These are phyloP conservation scores for Uromyces viciae-fabae DNA, from an alignment of 1,284 basidiomycete species.

Conservation along the genomic window DNA sequence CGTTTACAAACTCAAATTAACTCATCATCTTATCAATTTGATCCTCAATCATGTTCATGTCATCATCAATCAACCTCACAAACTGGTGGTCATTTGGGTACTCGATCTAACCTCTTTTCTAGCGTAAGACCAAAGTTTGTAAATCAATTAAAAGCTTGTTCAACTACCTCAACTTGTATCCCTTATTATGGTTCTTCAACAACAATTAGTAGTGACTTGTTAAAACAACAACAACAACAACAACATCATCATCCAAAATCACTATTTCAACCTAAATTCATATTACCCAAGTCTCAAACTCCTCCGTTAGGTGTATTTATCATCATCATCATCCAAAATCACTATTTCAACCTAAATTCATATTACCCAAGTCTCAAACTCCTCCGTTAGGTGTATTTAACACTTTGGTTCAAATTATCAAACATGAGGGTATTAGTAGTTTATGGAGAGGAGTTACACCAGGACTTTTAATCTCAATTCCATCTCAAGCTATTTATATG, in stretches of 20 bases:
- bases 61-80: neutral
- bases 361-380: slow-evolving; percentile 5
- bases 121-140: slow-evolving; percentile 50
- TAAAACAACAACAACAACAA: too few relatives aligned
- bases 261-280: slow-evolving; percentile 11
- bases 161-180: too few relatives aligned
- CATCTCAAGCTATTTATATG: slow-evolving; percentile 90
- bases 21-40: neutral
- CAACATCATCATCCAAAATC: slow-evolving; percentile 5
- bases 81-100: slow-evolving; percentile 38
- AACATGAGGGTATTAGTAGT: slow-evolving; percentile 48
- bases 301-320: slow-evolving; percentile 47
- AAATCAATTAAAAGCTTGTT: slow-evolving; percentile 47
- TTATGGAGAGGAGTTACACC: slow-evolving; percentile 51
- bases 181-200: neutral
- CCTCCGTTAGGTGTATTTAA: slow-evolving; percentile 48
- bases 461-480: slow-evolving; percentile 78
- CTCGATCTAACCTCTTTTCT: neutral
- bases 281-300: slow-evolving; percentile 5
- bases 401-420: slow-evolving; percentile 49
- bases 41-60: slow-evolving; percentile 55
- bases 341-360: slow-evolving; percentile 11
- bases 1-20: slow-evolving; percentile 77
- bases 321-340: slow-evolving; percentile 11
- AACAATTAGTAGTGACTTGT: slow-evolving; percentile 25